Conservation (phyloP, 2,329 filamentous ascomycete genomes). For the Neocatenulostroma microsporum region DNA sequence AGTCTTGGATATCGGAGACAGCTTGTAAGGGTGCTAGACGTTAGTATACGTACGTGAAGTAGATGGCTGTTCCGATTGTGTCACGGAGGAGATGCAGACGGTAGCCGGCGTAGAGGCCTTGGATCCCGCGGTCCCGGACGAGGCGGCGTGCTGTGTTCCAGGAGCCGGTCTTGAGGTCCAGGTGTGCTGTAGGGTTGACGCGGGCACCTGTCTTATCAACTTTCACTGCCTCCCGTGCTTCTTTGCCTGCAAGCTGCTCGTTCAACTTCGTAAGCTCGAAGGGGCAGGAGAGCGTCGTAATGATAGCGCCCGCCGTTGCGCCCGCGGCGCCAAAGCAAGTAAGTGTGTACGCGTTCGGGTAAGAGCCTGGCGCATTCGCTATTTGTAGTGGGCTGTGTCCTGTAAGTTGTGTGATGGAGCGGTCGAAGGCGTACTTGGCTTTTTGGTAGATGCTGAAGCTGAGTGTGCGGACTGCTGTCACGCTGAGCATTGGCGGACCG, state of each 20-base stretch:
- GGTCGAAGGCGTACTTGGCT: slow-evolving; percentile 65
- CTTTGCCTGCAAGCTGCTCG: slow-evolving; percentile 73
- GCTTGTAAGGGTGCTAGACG: no score
- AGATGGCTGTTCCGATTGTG: slow-evolving; percentile 74
- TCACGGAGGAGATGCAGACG: slow-evolving; percentile 77
- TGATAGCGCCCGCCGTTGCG: slow-evolving; percentile 69
- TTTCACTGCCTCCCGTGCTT: slow-evolving; percentile 42
- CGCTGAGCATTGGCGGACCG: slow-evolving; percentile 69
- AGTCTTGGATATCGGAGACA: no score
- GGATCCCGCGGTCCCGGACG: slow-evolving; percentile 62
- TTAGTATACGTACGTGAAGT: no score
- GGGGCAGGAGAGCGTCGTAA: slow-evolving; percentile 74
- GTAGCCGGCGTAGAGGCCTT: slow-evolving; percentile 74
- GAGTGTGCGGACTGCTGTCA: slow-evolving; percentile 68
- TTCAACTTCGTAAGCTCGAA: slow-evolving; percentile 88
- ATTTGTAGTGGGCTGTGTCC: slow-evolving; percentile 64
- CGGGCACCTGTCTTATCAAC: background rate
- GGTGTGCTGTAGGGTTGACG: background rate
- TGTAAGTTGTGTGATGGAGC: slow-evolving; percentile 57
- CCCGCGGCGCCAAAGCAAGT: slow-evolving; percentile 71
- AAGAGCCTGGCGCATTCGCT: slow-evolving; percentile 61
- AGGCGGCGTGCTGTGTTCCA: slow-evolving; percentile 64
- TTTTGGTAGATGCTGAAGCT: slow-evolving; percentile 75
- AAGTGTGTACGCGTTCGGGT: slow-evolving; percentile 65
- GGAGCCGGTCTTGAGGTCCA: slow-evolving; percentile 19